Conservation (phyloP, 2,329 filamentous ascomycete species). For the Chrysosporium keratinophilum region DNA sequence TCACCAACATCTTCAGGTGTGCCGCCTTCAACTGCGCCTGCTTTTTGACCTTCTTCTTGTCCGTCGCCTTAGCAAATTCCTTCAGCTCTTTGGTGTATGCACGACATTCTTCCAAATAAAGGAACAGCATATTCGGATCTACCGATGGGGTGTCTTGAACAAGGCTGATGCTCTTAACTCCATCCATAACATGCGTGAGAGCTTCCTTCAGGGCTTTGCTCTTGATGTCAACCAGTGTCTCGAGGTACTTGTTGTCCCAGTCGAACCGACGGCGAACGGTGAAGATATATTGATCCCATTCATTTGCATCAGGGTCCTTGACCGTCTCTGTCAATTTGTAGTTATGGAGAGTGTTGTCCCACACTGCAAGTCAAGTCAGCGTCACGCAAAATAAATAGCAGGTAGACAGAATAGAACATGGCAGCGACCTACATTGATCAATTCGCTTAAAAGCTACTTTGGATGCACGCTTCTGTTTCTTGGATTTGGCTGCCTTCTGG, state of each 20-base stretch:
- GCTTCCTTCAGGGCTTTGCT: conserved; percentile 66
- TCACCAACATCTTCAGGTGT: conserved; percentile 59
- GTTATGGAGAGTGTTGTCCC: conserved; percentile 50
- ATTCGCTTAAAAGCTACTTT: conserved; percentile 60
- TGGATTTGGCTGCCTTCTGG: conserved; percentile 26
- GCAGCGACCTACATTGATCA: conserved; percentile 42
- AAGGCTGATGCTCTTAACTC: conserved; percentile 65
- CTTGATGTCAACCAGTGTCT: conserved; percentile 73
- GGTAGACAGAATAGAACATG: background rate
- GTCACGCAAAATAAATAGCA: conserved; percentile 3
- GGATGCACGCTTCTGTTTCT: conserved; percentile 40
- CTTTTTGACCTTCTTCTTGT: conserved; percentile 35
- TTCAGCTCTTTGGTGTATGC: conserved; percentile 54
- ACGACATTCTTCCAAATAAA: conserved; percentile 71
- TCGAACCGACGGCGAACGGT: conserved; percentile 74
- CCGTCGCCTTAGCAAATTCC: conserved; percentile 50
- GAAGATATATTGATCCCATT: conserved; percentile 72
- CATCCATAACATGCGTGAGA: conserved; percentile 60
- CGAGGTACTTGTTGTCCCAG: conserved; percentile 68
- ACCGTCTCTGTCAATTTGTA: conserved; percentile 59
- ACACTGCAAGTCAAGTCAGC: conserved; percentile 27
- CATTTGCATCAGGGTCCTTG: conserved; percentile 50
- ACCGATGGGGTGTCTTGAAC: conserved; percentile 69
- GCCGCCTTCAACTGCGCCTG: conserved; percentile 30
- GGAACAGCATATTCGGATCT: conserved; percentile 60